Evolutionary conservation across 208 protist genomes (phyloP).

Genomic region (Trypanosoma caninum): DNA sequence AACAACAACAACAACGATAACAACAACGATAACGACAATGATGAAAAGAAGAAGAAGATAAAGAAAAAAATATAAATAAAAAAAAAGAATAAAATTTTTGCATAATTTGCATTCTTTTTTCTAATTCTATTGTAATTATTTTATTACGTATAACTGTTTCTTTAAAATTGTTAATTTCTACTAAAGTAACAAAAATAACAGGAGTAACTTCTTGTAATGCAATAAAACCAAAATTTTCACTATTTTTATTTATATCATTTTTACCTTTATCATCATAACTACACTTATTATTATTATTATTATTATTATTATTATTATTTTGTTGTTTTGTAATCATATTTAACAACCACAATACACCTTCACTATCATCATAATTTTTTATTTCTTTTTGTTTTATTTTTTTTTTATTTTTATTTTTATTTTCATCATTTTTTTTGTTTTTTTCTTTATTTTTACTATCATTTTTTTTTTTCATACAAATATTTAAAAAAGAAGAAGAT

Average conservation of each 20-base stretch:
- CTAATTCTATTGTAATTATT: no score
- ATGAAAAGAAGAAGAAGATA: no score
- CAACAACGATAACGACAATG: no score
- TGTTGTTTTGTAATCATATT: background rate
- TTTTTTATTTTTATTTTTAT: background rate
- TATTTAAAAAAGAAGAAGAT: conserved; percentile 14
- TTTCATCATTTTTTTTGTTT: background rate
- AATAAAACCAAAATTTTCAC: no score
- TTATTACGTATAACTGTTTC: no score
- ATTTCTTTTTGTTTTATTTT: background rate
- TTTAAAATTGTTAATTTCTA: no score
- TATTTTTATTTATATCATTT: conserved; percentile 12
- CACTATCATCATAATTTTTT: background rate
- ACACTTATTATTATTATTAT: background rate
- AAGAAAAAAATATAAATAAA: no score
- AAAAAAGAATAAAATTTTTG: no score
- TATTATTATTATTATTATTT: conserved; percentile 1
- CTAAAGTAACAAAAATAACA: no score
- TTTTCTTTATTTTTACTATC: background rate
- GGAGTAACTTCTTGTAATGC: no score
- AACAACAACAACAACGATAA: no score
- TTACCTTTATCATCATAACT: conserved; percentile 30
- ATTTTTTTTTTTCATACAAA: background rate
- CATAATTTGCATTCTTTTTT: no score
- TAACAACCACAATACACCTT: background rate